These are phyloP conservation scores for Microdochium trichocladiopsis DNA, from an alignment of 2,329 filamentous ascomycete genomes.

Conservation along the genomic window DNA sequence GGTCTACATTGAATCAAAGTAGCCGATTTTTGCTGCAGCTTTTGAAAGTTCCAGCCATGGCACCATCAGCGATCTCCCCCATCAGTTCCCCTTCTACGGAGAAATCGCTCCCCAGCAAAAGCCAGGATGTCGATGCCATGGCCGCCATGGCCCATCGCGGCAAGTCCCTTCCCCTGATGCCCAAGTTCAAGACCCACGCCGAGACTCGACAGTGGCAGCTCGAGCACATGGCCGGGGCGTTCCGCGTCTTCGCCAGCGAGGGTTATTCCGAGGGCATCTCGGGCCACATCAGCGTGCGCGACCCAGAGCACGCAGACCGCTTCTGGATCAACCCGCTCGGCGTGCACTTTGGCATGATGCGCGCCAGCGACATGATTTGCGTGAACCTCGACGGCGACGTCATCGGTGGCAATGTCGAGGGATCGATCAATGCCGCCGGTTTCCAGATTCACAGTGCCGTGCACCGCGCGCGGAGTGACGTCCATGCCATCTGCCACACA, in stretches of 20 bases:
- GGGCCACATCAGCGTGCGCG: constrained; percentile 56
- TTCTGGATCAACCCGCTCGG: constrained; percentile 51
- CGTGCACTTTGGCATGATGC: constrained; percentile 52
- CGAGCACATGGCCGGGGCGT: constrained; percentile 51
- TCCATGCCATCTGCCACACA: constrained; percentile 52
- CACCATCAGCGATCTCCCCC: constrained; percentile 1
- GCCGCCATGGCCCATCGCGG: constrained; percentile 8
- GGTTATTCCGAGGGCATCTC: constrained; percentile 57
- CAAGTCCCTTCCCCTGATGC: constrained; percentile 1
- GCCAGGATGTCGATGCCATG: constrained; percentile 3
- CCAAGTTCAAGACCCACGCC: constrained; percentile 38
- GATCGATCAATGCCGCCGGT: constrained; percentile 48
- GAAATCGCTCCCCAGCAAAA: not conserved
- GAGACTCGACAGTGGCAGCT: constrained; percentile 52
- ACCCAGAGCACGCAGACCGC: constrained; percentile 48
- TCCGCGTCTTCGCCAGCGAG: constrained; percentile 54
- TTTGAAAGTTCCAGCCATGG: no score
- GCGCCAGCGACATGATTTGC: constrained; percentile 52
- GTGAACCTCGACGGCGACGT: constrained; percentile 50
- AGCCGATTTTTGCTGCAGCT: no score
- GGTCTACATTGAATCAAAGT: no score
- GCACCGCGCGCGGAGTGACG: constrained; percentile 50
- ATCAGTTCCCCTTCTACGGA: not conserved
- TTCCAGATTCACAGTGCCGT: constrained; percentile 56
- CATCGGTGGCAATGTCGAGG: constrained; percentile 43